phyloP scores from a whole-genome alignment of 177 flowering plant genomes.

The Vitis hybrid region DNA sequence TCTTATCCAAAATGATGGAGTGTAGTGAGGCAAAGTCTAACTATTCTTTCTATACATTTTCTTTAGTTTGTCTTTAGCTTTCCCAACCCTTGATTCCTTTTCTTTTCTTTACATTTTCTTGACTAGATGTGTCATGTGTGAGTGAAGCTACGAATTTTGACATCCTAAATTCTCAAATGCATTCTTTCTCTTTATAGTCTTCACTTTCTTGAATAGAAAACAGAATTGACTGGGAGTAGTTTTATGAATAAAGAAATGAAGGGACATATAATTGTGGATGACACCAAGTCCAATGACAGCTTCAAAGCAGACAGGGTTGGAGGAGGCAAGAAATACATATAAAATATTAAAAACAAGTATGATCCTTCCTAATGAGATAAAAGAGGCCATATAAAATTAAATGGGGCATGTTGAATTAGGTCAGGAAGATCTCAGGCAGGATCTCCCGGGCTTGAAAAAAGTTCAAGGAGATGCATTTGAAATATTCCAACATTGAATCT shows the following conservation, averaged over 20 bases:
- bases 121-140: constrained; percentile 20
- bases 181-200: constrained; percentile 9
- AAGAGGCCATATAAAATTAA: constrained; percentile 22
- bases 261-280: constrained; percentile 32
- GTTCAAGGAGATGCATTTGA: constrained; percentile 33
- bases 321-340: constrained; percentile 13
- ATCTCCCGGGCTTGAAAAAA: constrained; percentile 32
- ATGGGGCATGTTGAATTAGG: constrained; percentile 48
- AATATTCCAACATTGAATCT: constrained; percentile 43
- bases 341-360: constrained; percentile 5
- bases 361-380: constrained; percentile 40
- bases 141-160: constrained; percentile 20
- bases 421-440: constrained; percentile 61
- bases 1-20: constrained; percentile 28
- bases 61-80: background rate
- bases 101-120: constrained; percentile 7
- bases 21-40: constrained; percentile 13
- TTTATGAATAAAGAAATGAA: constrained; percentile 23
- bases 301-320: constrained; percentile 38
- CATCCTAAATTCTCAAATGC: constrained; percentile 28
- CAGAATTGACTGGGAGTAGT: constrained; percentile 23
- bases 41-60: background rate
- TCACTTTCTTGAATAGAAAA: constrained; percentile 4
- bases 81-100: background rate
- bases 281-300: constrained; percentile 44